Evolutionary conservation across 1,284 basidiomycete genomes (phyloP).

Genomic region (Phenoliferia sp.): DNA sequence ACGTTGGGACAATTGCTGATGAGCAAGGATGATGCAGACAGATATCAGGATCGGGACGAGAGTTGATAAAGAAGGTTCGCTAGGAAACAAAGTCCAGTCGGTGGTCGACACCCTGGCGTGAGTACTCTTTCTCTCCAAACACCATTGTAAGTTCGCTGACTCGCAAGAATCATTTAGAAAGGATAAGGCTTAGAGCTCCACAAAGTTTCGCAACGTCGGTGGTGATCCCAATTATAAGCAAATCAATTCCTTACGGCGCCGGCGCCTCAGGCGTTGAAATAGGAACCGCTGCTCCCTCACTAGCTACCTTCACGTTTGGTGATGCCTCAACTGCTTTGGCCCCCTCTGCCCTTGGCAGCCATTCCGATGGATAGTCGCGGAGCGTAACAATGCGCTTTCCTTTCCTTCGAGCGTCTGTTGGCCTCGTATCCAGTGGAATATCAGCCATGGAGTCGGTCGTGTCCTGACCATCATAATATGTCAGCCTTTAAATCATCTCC

Average conservation of each 20-base stretch:
- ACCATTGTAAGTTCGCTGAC: neutral
- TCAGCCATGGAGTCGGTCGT: slow-evolving; percentile 35
- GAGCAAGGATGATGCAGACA: slow-evolving; percentile 45
- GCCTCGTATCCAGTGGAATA: slow-evolving; percentile 41
- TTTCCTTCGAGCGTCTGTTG: slow-evolving; percentile 27
- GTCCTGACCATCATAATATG: slow-evolving; percentile 9
- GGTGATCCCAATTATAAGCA: too few species aligned
- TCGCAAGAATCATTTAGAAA: neutral
- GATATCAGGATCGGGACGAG: slow-evolving; percentile 91
- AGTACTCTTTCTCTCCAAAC: neutral
- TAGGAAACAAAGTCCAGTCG: slow-evolving; percentile 20
- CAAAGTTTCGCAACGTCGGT: neutral
- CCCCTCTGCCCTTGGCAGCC: slow-evolving; percentile 31
- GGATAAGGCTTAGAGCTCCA: neutral
- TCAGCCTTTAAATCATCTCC: neutral
- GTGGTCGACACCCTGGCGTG: slow-evolving; percentile 21
- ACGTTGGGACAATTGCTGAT: neutral
- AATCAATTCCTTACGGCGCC: neutral
- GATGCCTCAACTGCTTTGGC: neutral
- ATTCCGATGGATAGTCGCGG: slow-evolving; percentile 42
- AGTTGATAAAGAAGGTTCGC: slow-evolving; percentile 55
- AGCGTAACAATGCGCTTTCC: slow-evolving; percentile 33
- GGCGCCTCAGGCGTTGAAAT: neutral
- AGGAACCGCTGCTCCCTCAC: neutral
- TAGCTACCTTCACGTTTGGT: slow-evolving; percentile 7